These are phyloP conservation scores for Hypericum perforatum DNA, from an alignment of 345 rosid species.

Conservation along the genomic window DNA sequence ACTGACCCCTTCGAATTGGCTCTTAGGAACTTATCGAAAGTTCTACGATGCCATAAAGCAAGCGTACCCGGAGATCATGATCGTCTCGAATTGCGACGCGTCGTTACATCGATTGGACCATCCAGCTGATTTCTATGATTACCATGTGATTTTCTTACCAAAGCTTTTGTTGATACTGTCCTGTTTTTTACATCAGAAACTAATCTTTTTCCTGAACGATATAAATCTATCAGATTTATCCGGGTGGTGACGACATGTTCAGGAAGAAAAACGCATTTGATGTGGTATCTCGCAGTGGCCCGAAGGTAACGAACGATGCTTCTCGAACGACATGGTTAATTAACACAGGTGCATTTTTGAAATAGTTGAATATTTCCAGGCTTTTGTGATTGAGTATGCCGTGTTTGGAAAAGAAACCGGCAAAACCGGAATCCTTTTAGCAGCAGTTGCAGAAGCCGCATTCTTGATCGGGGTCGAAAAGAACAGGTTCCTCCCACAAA, in stretches of 20 bases:
- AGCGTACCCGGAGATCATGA: too few species aligned
- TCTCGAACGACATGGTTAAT: conserved; percentile 1
- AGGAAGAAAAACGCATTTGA: conserved; percentile 61
- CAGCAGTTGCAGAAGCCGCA: conserved; percentile 85
- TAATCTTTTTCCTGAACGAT: conserved; percentile 4
- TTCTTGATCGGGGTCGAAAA: conserved; percentile 90
- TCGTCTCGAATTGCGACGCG: conserved; percentile 93
- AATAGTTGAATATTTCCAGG: conserved; percentile 35
- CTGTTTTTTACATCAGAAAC: too few species aligned
- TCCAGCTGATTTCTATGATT: conserved; percentile 84
- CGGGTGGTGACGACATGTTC: conserved; percentile 58
- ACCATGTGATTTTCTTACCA: conserved; percentile 38
- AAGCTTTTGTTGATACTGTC: not conserved
- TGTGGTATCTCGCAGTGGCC: conserved; percentile 54
- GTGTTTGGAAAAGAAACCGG: conserved; percentile 87
- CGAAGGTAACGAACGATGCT: conserved; percentile 56
- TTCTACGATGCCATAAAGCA: conserved; percentile 67
- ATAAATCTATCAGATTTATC: conserved; percentile 42
- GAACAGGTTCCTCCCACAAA: conserved; percentile 47
- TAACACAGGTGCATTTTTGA: not conserved
- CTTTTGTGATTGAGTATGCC: conserved; percentile 93
- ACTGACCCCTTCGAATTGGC: conserved; percentile 11
- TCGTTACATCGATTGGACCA: conserved; percentile 64
- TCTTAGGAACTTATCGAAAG: conserved; percentile 81
- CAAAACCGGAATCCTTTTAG: conserved; percentile 75